phyloP scores from a whole-genome alignment of 2,329 filamentous ascomycete genomes.

The Aspergillus sp. region DNA sequence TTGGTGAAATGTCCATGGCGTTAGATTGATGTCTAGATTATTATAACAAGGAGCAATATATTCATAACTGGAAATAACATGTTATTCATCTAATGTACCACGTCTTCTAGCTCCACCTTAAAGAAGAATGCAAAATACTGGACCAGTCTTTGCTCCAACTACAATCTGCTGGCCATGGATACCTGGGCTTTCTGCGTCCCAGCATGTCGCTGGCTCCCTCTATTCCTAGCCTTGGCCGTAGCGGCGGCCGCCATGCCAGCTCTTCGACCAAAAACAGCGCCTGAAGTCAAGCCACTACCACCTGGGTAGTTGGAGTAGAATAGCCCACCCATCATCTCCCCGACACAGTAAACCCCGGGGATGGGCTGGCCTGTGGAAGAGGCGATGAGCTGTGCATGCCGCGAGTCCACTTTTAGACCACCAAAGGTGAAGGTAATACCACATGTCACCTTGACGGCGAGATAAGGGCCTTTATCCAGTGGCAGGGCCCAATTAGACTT shows the following conservation, averaged over 20 bases:
- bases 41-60: too few relatives aligned
- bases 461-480: constrained; percentile 56
- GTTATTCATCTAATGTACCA: too few relatives aligned
- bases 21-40: too few relatives aligned
- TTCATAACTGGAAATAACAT: too few relatives aligned
- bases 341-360: neutral
- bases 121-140: too few relatives aligned
- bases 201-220: too few relatives aligned
- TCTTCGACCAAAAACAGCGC: neutral
- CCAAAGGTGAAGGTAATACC: constrained; percentile 71
- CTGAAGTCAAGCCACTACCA: neutral
- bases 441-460: constrained; percentile 64
- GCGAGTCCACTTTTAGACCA: constrained; percentile 56
- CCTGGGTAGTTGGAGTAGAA: neutral
- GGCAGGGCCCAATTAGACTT: constrained; percentile 69
- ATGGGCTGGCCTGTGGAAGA: constrained; percentile 41
- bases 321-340: neutral
- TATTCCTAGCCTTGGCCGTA: neutral
- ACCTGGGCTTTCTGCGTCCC: too few relatives aligned
- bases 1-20: too few relatives aligned
- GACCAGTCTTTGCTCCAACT: too few relatives aligned
- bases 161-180: too few relatives aligned
- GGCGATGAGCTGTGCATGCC: constrained; percentile 49
- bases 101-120: too few relatives aligned
- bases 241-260: neutral